phyloP scores from a whole-genome alignment of 2,329 filamentous ascomycete genomes.

The Trichoderma sp. region DNA sequence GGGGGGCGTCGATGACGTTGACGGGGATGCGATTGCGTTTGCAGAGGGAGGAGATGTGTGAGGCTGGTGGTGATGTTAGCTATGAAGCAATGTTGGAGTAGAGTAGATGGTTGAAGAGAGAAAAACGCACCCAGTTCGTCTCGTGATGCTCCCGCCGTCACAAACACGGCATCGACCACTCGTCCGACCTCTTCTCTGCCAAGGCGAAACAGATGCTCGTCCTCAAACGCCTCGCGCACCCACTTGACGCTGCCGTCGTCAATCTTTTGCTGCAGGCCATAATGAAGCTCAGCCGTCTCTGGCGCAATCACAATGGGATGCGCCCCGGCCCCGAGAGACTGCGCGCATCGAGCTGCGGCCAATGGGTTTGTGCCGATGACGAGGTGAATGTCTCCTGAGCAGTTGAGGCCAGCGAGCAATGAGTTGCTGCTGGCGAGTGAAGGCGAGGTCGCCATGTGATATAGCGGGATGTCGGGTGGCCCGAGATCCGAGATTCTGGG shows the following conservation, averaged over 20 bases:
- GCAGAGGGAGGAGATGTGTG: conserved; percentile 72
- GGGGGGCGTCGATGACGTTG: conserved; percentile 85
- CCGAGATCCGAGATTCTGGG: conserved; percentile 14
- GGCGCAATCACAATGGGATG: conserved; percentile 75
- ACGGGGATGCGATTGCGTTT: conserved; percentile 78
- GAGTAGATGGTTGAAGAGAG: too few relatives aligned
- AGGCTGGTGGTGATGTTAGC: conserved; percentile 39
- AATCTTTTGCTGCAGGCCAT: conserved; percentile 58
- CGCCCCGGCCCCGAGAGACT: conserved; percentile 79
- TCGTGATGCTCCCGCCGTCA: conserved; percentile 58
- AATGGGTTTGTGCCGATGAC: conserved; percentile 83
- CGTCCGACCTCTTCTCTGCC: conserved; percentile 75
- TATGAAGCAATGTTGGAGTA: not conserved
- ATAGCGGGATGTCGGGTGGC: conserved; percentile 8
- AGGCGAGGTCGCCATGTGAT: not conserved
- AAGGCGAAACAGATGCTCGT: conserved; percentile 68
- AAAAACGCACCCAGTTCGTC: conserved; percentile 37
- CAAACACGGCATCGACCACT: conserved; percentile 89
- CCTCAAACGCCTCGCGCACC: conserved; percentile 63
- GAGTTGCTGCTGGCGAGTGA: conserved; percentile 5
- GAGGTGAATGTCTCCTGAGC: conserved; percentile 70
- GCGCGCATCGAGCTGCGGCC: conserved; percentile 76
- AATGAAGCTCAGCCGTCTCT: conserved; percentile 56
- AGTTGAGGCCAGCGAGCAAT: conserved; percentile 70
- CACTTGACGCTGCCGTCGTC: conserved; percentile 65